Evolutionary conservation across 2,329 filamentous ascomycete species (phyloP), one percentile per base, ranked within the genome.

Genomic region (Pezizomycotina sp.): DNA sequence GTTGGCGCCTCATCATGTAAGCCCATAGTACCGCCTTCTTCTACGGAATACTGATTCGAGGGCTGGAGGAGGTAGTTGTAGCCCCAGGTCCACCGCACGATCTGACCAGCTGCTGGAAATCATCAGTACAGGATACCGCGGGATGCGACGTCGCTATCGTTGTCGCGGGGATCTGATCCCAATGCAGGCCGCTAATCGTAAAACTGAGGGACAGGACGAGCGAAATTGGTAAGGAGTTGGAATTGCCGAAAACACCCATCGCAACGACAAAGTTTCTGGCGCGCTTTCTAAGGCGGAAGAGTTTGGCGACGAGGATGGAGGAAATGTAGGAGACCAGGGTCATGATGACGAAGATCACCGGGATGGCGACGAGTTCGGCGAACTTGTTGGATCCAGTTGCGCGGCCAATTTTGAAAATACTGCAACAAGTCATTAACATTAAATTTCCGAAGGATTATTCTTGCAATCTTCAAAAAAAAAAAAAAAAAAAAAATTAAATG

Each of bases 61-160:
- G 86, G 82, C 12, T 84, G 84, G n/a, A 98, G 64, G 12, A 98
- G 65, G 23, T 95, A 75, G 51, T 92, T 83, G 57, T 92, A 95
- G 7, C 89, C 89, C 89, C 89, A 98, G 46, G 81, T 93, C 89
- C 89, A 98, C 41, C 89, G 72, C 13, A 98, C 75, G 16, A 95
- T 64, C 58, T 98, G 89, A 14, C 89, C 89, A 98, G 70, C 56
- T 98, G 89, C 60, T 98, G 89, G 61, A 98, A 98, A 98, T 91
- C 44, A 98, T 66, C 98, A 68, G 54, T 98, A 98, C 1, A 98
- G 63, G 43, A 98, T 95, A 42, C 89, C 89, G 44, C 89, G 74
- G 2, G 89, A 86, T 15, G 72, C 84, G 13, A 98, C 89, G 57
- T 95, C 82, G 40, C 92, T 79, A 52, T 95, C 86, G 52, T 91